Conservation (phyloP, 2,329 filamentous ascomycete genomes). For the Botryotinia convoluta region DNA sequence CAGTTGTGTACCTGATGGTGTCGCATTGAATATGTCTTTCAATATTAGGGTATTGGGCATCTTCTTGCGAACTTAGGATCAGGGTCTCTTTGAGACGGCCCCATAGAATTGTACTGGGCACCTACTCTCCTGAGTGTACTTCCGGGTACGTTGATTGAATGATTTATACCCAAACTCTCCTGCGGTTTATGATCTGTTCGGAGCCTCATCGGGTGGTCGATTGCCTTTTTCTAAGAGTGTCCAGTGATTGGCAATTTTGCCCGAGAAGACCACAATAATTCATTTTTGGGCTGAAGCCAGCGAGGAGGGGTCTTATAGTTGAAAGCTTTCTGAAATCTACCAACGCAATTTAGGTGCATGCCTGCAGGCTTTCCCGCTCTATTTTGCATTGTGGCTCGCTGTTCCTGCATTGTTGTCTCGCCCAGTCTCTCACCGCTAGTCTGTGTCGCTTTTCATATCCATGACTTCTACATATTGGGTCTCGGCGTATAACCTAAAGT, state of each 20-base stretch:
- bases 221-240: neutral
- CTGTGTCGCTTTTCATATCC: neutral
- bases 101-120: neutral
- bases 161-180: neutral
- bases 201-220: too few species aligned
- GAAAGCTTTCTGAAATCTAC: neutral
- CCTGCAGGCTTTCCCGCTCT: neutral
- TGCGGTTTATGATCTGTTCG: neutral
- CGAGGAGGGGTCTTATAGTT: neutral
- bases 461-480: neutral
- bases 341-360: neutral
- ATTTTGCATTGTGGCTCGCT: neutral
- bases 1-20: neutral
- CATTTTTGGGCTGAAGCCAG: neutral
- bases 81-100: neutral
- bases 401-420: neutral
- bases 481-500: neutral
- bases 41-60: neutral
- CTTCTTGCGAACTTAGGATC: neutral
- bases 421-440: slow-evolving; percentile 1
- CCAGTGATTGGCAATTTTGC: neutral
- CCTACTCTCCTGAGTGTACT: neutral
- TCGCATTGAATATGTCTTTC: neutral
- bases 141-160: neutral
- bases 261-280: neutral